These are phyloP conservation scores for Endocarpon pusillum DNA, from an alignment of 495 filamentous ascomycete species.

Conservation along the genomic window DNA sequence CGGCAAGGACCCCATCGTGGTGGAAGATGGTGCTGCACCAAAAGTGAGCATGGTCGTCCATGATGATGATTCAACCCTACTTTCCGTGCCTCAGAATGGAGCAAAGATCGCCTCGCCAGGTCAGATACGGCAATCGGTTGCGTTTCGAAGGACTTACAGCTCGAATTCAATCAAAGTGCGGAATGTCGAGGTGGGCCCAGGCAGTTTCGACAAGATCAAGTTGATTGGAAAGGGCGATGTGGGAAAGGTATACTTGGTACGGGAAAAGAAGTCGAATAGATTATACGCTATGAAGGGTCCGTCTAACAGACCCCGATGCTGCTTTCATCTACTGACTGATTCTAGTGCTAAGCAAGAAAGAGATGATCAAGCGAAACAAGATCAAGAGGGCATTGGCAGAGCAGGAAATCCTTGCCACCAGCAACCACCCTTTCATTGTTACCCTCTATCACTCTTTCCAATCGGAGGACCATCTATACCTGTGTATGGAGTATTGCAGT, in stretches of 20 bases:
- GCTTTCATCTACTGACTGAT: slow-evolving; percentile 9
- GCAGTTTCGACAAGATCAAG: slow-evolving; percentile 98
- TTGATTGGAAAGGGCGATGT: slow-evolving; percentile 97
- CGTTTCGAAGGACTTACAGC: slow-evolving; percentile 91
- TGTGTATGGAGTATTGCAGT: slow-evolving; percentile 99
- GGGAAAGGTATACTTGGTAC: slow-evolving; percentile 91
- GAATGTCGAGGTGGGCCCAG: slow-evolving; percentile 87
- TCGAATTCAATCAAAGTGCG: slow-evolving; percentile 98
- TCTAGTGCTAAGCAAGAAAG: slow-evolving; percentile 92
- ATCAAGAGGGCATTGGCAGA: slow-evolving; percentile 96
- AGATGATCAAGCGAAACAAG: slow-evolving; percentile 99
- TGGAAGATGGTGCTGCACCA: slow-evolving; percentile 34
- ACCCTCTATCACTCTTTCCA: slow-evolving; percentile 98
- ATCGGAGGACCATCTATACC: slow-evolving; percentile 92
- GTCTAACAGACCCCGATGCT: slow-evolving; percentile 20
- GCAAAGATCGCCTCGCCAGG: slow-evolving; percentile 30
- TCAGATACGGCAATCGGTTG: slow-evolving; percentile 39
- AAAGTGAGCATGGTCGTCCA: slow-evolving; percentile 42
- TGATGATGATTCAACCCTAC: slow-evolving; percentile 11
- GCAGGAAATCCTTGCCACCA: slow-evolving; percentile 94
- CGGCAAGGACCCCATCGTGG: slow-evolving; percentile 55
- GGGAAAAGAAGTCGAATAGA: slow-evolving; percentile 89
- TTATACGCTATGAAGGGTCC: slow-evolving; percentile 98
- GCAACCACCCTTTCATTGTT: slow-evolving; percentile 97
- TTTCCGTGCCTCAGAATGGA: slow-evolving; percentile 28